These are phyloP conservation scores for Austroboletus rostrupii DNA, from an alignment of 1,284 basidiomycete genomes.

Conservation along the genomic window DNA sequence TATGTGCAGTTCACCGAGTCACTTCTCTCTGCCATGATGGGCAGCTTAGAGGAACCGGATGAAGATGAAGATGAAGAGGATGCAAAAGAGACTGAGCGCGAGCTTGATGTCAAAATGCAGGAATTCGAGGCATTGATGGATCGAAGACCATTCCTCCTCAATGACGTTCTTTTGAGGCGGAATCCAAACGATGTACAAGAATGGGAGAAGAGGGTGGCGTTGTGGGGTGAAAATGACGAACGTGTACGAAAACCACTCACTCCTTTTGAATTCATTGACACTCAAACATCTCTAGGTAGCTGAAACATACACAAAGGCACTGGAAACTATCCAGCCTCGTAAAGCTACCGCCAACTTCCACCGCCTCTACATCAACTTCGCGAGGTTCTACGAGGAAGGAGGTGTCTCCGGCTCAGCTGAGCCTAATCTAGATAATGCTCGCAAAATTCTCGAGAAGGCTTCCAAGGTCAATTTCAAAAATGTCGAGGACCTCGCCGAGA, in stretches of 20 bases:
- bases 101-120: constrained; percentile 88
- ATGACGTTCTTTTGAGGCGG: constrained; percentile 89
- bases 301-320: constrained; percentile 86
- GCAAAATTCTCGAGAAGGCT: constrained; percentile 91
- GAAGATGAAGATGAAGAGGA: constrained; percentile 76
- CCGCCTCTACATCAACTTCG: constrained; percentile 91
- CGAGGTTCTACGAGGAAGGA: constrained; percentile 96
- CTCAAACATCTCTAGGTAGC: constrained; percentile 59
- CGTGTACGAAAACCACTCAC: constrained; percentile 49
- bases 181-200: constrained; percentile 99
- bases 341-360: constrained; percentile 92
- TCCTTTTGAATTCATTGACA: constrained; percentile 1
- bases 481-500: constrained; percentile 97
- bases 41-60: constrained; percentile 63
- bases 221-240: constrained; percentile 91
- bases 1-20: constrained; percentile 94
- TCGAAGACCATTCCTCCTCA: constrained; percentile 91
- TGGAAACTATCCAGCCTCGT: constrained; percentile 86
- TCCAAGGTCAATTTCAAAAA: constrained; percentile 88
- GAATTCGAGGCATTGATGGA: constrained; percentile 96
- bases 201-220: constrained; percentile 97
- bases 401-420: constrained; percentile 78
- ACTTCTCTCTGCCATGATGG: constrained; percentile 90
- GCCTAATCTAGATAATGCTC: constrained; percentile 78
- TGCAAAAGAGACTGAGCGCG: constrained; percentile 76